Base-by-base conservation (phyloP, 352 stramenopile species). In the Nothophytophthora sp. region DNA sequence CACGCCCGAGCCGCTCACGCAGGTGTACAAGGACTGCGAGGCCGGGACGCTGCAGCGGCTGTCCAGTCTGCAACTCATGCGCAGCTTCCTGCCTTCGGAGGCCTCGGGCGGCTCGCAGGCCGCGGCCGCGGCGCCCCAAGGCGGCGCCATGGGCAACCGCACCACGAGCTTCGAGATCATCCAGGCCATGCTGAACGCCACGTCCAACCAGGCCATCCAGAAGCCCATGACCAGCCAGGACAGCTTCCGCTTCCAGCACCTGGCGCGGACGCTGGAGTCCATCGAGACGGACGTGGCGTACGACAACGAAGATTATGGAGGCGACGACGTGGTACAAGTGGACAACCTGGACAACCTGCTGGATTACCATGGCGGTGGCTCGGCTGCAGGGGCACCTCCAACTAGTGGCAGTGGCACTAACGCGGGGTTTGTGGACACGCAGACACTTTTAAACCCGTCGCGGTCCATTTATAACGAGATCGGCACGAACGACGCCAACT, bases 101-200 rank as follows among this genome's bases (percentile, higher is more conserved):
- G 30, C 43, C 4, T 18, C 43, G 28, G 43, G 42, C 18, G 60
- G 45, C 13, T 39, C 30, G 16, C 58, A 63, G 34, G 51, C 57
- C 3, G 27, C 27, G 27, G 6, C 27, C 5, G 27, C 27, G 27
- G 6, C 27, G 11, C 6, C 27, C 6, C 34, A 44, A 9, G 41
- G 52, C n/a, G 57, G 62, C 6, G 11, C 5, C 27, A 85, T 92
- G 81, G 81, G 80, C 1, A 76, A 37, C 15, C 79, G 83, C 27
- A 94, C 82, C 0, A 94, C 82, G 28, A 94, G 83, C 51, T 94
- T 94, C 29, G 83, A 94, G 56, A 90, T 94, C 46, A 91, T 94
- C 40, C 83, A 94, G 60, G 81, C 81, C 22, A 94, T 94, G 73
- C 73, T 94, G 23, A 94, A 91, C 43, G 81, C 83, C 13, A 92